A percentile compares a stretch with the other conserved stretches of the same genome.
Evolutionary conservation across 2,329 filamentous ascomycete genomes (phyloP).

Genomic region (Colletotrichum salicis): DNA sequence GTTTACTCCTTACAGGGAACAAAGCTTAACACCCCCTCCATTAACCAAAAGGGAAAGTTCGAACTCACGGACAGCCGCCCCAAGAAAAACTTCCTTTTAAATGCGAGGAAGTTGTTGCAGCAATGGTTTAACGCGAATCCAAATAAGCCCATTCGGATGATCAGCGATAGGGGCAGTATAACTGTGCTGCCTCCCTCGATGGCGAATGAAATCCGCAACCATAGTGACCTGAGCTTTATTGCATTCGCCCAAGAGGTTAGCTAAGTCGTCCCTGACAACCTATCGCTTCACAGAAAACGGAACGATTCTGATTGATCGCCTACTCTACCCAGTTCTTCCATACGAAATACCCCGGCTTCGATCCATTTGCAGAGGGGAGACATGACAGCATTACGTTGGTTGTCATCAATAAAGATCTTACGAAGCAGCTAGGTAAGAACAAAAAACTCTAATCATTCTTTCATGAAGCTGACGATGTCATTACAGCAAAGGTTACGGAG

Average conservation of each 20-base stretch:
- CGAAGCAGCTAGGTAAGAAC: slow-evolving; percentile 13
- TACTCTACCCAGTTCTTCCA: slow-evolving; percentile 12
- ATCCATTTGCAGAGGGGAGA: slow-evolving; percentile 14
- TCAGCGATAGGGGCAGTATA: slow-evolving; percentile 4
- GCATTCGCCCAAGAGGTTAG: neutral
- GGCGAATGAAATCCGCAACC: slow-evolving; percentile 22
- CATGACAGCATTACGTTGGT: slow-evolving; percentile 1
- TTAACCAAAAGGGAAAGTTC: slow-evolving; percentile 11
- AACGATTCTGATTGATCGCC: neutral
- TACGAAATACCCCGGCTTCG: neutral
- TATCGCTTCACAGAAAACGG: too few species aligned
- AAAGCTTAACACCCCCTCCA: slow-evolving; percentile 15
- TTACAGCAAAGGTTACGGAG: slow-evolving; percentile 25
- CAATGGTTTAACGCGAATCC: slow-evolving; percentile 24
- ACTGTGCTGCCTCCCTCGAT: slow-evolving; percentile 11
- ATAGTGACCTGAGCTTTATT: slow-evolving; percentile 4
- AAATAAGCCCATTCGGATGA: slow-evolving; percentile 5
- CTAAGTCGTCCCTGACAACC: neutral
- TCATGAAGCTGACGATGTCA: too few species aligned
- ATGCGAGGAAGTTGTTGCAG: slow-evolving; percentile 3
- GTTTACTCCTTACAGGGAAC: slow-evolving; percentile 15
- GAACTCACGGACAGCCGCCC: slow-evolving; percentile 19
- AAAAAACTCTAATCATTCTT: too few species aligned
- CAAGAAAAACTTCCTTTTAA: neutral
- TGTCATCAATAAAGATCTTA: slow-evolving; percentile 26